phyloP scores from a whole-genome alignment of 2,329 filamentous ascomycete species.

The Diatrype stigma region DNA sequence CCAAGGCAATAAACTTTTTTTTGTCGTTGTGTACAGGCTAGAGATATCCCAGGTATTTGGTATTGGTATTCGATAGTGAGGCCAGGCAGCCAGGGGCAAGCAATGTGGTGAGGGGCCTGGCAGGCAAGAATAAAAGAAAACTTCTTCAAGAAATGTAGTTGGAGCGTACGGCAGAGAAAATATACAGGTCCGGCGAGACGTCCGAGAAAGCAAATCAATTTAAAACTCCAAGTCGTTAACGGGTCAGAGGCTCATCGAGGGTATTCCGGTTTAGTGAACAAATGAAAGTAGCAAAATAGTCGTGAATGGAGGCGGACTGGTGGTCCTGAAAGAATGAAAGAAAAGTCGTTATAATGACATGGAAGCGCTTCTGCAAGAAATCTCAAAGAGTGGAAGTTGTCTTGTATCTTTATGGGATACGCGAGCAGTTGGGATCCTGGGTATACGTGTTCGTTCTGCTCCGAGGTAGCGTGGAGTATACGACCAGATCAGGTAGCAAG shows the following conservation, averaged over 20 bases:
- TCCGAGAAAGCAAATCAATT: slow-evolving; percentile 26
- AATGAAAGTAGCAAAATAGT: slow-evolving; percentile 30
- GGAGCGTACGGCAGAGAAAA: slow-evolving; percentile 19
- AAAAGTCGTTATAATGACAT: slow-evolving; percentile 41
- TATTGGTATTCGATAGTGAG: slow-evolving; percentile 4
- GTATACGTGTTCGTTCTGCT: slow-evolving; percentile 3
- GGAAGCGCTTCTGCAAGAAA: slow-evolving; percentile 26
- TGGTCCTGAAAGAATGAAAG: slow-evolving; percentile 30
- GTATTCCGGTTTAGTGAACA: slow-evolving; percentile 34
- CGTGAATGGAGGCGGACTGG: slow-evolving; percentile 25
- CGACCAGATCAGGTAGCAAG: not conserved
- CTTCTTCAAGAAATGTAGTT: not conserved
- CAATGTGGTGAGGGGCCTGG: not conserved
- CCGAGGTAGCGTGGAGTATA: not conserved
- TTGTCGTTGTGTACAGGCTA: slow-evolving; percentile 23
- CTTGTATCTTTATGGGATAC: slow-evolving; percentile 14
- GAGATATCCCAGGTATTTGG: slow-evolving; percentile 6
- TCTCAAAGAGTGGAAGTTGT: slow-evolving; percentile 25
- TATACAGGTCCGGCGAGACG: slow-evolving; percentile 17
- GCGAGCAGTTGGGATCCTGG: slow-evolving; percentile 4
- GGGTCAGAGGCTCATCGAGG: slow-evolving; percentile 42
- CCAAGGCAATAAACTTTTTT: slow-evolving; percentile 20
- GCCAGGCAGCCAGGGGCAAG: not conserved
- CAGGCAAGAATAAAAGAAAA: not conserved
- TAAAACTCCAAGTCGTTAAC: slow-evolving; percentile 39